These are phyloP conservation scores for Atkinsonella texensis DNA, from an alignment of 2,329 filamentous ascomycete species.

Conservation along the genomic window DNA sequence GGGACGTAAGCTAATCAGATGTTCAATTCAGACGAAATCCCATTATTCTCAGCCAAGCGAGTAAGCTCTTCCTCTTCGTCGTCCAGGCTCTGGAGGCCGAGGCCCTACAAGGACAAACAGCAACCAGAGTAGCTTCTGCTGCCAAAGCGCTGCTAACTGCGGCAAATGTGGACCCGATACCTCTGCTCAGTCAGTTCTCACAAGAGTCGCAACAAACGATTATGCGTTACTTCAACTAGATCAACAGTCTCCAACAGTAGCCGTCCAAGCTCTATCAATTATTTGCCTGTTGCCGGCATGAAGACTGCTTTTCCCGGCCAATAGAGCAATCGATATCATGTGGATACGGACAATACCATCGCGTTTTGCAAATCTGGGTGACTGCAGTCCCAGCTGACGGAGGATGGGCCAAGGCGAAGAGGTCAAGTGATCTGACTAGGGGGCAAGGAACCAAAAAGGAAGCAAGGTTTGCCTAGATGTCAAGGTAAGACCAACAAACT, in stretches of 20 bases:
- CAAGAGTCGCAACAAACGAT: conserved; percentile 73
- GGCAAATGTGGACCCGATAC: conserved; percentile 63
- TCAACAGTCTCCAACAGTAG: not conserved
- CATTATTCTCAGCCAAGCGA: conserved; percentile 62
- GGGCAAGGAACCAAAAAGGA: no score
- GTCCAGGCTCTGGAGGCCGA: conserved; percentile 84
- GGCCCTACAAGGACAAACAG: conserved; percentile 75
- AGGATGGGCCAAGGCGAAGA: no score
- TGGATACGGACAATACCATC: no score
- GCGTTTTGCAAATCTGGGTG: no score
- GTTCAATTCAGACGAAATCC: conserved; percentile 60
- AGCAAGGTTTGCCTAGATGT: no score
- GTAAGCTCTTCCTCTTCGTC: conserved; percentile 73
- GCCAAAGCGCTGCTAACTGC: conserved; percentile 67
- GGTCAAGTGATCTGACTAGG: no score
- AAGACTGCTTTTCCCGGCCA: not conserved
- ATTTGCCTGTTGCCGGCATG: not conserved
- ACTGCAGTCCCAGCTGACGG: no score
- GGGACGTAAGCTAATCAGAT: conserved; percentile 15
- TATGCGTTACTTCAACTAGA: conserved; percentile 62
- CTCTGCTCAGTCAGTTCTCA: conserved; percentile 62
- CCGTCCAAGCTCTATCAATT: not conserved
- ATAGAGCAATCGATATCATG: no score
- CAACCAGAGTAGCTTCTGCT: conserved; percentile 60
- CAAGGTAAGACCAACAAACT: not conserved